A percentile compares a stretch with the other conserved stretches of the same genome.
These are phyloP conservation scores for Huntiella omanensis DNA, from an alignment of 2,329 filamentous ascomycete genomes.

Conservation along the genomic window DNA sequence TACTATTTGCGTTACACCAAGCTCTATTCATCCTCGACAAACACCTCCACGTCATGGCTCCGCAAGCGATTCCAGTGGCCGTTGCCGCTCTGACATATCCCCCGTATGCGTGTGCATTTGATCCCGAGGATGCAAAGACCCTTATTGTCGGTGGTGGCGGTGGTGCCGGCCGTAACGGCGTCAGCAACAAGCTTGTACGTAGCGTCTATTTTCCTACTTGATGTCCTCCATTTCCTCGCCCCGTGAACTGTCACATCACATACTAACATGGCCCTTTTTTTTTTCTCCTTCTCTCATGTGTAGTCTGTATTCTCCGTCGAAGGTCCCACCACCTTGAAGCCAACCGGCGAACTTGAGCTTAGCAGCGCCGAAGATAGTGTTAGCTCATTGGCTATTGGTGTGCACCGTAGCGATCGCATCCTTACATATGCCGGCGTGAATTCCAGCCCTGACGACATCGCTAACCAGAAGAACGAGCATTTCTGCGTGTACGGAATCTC, in stretches of 20 bases:
- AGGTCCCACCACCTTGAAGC: conserved; percentile 40
- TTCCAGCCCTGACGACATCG: conserved; percentile 51
- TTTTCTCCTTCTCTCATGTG: neutral
- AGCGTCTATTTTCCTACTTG: neutral
- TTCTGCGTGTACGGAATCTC: conserved; percentile 54
- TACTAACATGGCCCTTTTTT: neutral
- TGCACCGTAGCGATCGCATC: conserved; percentile 31
- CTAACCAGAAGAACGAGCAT: conserved; percentile 65
- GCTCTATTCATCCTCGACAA: neutral
- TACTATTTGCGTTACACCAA: neutral
- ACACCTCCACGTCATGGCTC: conserved; percentile 17
- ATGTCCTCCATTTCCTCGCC: neutral
- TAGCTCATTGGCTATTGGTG: conserved; percentile 58
- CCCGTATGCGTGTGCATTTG: conserved; percentile 74
- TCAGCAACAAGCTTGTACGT: conserved; percentile 71
- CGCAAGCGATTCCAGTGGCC: conserved; percentile 26
- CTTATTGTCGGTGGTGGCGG: conserved; percentile 77
- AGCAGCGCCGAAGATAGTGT: conserved; percentile 78
- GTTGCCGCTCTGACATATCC: conserved; percentile 61
- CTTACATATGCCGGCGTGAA: conserved; percentile 62
- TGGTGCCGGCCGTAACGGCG: conserved; percentile 60
- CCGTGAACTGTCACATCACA: neutral
- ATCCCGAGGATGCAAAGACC: conserved; percentile 56
- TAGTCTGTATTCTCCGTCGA: conserved; percentile 57
- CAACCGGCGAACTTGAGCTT: conserved; percentile 55